Conservation (phyloP, 2,329 filamentous ascomycete species). For the Alternaria panax region DNA sequence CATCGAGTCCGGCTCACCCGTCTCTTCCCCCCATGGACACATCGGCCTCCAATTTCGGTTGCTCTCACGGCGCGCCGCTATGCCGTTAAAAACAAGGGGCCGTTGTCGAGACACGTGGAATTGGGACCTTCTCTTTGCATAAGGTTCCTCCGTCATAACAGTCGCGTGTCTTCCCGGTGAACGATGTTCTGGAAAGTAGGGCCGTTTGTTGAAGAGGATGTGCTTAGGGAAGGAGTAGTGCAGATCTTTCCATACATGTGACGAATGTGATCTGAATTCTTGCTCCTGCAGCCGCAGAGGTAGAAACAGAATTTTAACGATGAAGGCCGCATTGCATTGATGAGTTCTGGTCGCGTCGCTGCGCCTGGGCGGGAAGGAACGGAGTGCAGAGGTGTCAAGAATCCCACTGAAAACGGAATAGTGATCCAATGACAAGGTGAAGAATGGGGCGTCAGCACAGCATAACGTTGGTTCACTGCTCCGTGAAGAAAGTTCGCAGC, state of each 20-base stretch:
- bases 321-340: constrained; percentile 3
- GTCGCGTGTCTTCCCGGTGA: constrained; percentile 14
- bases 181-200: constrained; percentile 15
- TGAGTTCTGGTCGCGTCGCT: background rate
- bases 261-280: background rate
- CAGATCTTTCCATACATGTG: background rate
- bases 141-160: constrained; percentile 3
- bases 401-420: background rate
- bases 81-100: constrained; percentile 2
- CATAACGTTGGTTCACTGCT: constrained; percentile 7
- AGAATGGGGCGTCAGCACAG: constrained; percentile 12
- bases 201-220: constrained; percentile 9
- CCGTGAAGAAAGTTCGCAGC: background rate
- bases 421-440: background rate
- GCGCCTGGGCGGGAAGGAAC: constrained; percentile 1
- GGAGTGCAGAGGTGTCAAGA: constrained; percentile 2
- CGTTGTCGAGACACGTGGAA: constrained; percentile 2
- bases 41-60: constrained; percentile 11
- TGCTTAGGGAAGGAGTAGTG: background rate
- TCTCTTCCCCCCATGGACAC: background rate
- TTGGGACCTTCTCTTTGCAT: constrained; percentile 13
- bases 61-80: background rate
- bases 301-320: background rate
- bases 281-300: background rate
- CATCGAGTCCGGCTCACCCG: background rate